A percentile compares a stretch with the other conserved stretches of the same genome.
Evolutionary conservation across 2,329 filamentous ascomycete species (phyloP).

Genomic region (Colletotrichum tofieldiae): DNA sequence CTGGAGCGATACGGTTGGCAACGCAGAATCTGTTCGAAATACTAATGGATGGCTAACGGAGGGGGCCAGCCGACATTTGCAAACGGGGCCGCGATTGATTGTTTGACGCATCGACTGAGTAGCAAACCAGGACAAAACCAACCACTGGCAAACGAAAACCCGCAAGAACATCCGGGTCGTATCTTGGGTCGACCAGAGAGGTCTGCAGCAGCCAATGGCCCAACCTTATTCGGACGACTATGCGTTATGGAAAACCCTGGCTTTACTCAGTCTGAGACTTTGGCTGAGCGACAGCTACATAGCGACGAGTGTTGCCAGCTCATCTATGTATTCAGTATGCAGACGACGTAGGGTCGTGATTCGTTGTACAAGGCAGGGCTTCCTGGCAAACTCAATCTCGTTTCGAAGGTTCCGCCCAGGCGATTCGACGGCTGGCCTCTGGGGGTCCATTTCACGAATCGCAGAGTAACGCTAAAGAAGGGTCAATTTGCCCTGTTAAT

Average conservation of each 20-base stretch:
- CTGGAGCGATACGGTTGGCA: too few relatives aligned
- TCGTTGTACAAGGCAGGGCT: conserved; percentile 25
- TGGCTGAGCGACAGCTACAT: not conserved
- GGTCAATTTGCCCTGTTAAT: conserved; percentile 18
- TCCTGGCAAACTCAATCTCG: conserved; percentile 43
- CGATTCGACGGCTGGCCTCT: conserved; percentile 23
- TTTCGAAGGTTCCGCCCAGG: conserved; percentile 33
- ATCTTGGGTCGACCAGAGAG: not conserved
- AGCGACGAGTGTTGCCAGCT: too few relatives aligned
- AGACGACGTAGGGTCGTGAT: not conserved
- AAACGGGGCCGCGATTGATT: not conserved
- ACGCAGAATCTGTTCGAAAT: too few relatives aligned
- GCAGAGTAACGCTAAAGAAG: conserved; percentile 37
- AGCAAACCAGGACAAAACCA: not conserved
- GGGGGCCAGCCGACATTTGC: too few relatives aligned
- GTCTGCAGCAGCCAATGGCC: not conserved
- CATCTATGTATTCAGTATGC: not conserved
- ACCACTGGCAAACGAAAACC: not conserved
- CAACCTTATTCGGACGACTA: conserved; percentile 40
- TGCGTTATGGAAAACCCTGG: not conserved
- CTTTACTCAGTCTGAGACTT: not conserved
- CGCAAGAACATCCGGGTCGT: not conserved
- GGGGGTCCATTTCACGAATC: conserved; percentile 35
- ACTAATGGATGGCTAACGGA: too few relatives aligned
- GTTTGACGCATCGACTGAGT: not conserved